Evolutionary conservation across 1,139 yeast species (phyloP), one percentile per base, ranked within the genome.

Genomic region (Sugiyamaella sp.): DNA sequence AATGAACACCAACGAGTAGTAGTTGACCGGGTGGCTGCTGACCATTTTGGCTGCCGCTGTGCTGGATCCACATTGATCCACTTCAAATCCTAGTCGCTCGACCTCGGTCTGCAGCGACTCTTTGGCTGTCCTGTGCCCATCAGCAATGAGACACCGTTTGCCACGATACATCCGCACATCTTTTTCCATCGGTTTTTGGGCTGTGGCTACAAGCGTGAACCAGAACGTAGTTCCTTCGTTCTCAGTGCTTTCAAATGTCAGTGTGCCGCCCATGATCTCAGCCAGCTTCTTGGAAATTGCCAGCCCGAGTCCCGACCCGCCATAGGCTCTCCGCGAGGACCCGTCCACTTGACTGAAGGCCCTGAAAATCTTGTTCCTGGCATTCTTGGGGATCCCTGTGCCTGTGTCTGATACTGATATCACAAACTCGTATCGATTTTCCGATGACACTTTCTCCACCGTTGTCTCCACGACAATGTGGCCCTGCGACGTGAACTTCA

Each of bases 291-390:
- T 81, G 16, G 84, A 79, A 49, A 82, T 81, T 0, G 85, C 82
- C 44, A 82, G 68, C 0, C 86, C 86, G 17, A 82, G 69, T 0
- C 86, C 86, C 0, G 85, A 74, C 1, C 86, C 86, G 10, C 86
- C 86, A 67, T 74, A 79, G 2, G 72, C 78, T 56, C 86, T 70
- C 57, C 80, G 72, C 0, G 84, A 75, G 1, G 84, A 80, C 0
- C 84, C 84, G 64, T 82, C 86, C 17, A 80, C 84, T 65, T 81
- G 86, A 37, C 81, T 78, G 61, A 82, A 82, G 1, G 83, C 83
- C 4, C 82, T 79, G 66, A 82, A 82, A 1, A 81, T 78, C 65
- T 78, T 80, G 42, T 71, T 69, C 35, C 73, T 71, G 2, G 81
- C 74, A 22, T 73, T 75, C 48, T 72, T 71, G 1, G 84, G 82